These are phyloP conservation scores for Zygosaccharomyces kombuchaensis DNA, from an alignment of 805 yeast species.

Conservation along the genomic window DNA sequence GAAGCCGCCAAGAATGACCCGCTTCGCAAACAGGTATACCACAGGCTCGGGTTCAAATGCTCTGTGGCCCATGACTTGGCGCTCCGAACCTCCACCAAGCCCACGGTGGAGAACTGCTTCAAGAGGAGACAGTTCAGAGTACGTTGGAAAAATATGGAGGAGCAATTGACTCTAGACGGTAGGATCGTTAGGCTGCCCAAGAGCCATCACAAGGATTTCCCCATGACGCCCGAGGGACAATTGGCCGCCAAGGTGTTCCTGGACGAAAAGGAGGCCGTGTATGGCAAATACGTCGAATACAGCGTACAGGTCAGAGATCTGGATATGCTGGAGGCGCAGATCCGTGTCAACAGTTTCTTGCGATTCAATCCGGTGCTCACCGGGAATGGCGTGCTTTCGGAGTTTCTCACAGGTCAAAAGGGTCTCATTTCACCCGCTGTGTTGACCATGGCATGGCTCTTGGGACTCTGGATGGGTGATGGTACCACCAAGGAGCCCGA, in stretches of 20 bases:
- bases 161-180: slow-evolving; percentile 21
- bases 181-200: slow-evolving; percentile 24
- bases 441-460: slow-evolving; percentile 35
- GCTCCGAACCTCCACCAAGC: slow-evolving; percentile 19
- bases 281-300: slow-evolving; percentile 36
- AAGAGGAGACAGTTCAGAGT: slow-evolving; percentile 19
- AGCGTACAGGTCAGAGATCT: slow-evolving; percentile 40
- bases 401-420: slow-evolving; percentile 28
- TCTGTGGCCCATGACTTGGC: slow-evolving; percentile 21
- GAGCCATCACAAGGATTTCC: slow-evolving; percentile 24
- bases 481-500: slow-evolving; percentile 31
- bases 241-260: slow-evolving; percentile 27
- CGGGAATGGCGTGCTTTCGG: slow-evolving; percentile 35
- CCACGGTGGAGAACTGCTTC: slow-evolving; percentile 21
- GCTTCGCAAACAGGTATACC: slow-evolving; percentile 16
- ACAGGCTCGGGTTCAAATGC: slow-evolving; percentile 23
- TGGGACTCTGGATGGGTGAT: slow-evolving; percentile 42
- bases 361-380: slow-evolving; percentile 35
- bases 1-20: slow-evolving; percentile 20
- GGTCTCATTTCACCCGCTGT: slow-evolving; percentile 26
- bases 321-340: slow-evolving; percentile 26
- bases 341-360: slow-evolving; percentile 35
- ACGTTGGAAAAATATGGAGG: slow-evolving; percentile 20
- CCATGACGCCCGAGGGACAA: slow-evolving; percentile 23
- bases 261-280: slow-evolving; percentile 24